Evolutionary conservation across 2,329 filamentous ascomycete genomes (phyloP).

Genomic region (Pseudogymnoascus sp.): DNA sequence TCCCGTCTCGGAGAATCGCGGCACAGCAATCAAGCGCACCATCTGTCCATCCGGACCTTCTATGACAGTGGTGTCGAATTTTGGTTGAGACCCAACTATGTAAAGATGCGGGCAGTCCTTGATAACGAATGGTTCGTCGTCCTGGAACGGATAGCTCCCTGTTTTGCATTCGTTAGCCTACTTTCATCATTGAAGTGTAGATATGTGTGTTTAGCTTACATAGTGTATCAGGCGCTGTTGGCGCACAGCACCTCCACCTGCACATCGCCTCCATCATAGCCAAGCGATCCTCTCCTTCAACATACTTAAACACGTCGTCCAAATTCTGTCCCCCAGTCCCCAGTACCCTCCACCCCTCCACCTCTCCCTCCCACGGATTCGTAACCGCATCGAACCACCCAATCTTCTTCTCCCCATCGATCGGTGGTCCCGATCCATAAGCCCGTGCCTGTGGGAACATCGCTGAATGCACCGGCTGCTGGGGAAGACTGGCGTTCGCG

Average conservation of each 20-base stretch:
- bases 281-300: constrained; percentile 66
- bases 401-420: constrained; percentile 30
- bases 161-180: background rate
- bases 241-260: constrained; percentile 82
- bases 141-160: constrained; percentile 96
- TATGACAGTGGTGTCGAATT: constrained; percentile 64
- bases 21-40: constrained; percentile 74
- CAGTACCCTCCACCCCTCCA: constrained; percentile 83
- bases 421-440: constrained; percentile 45
- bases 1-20: constrained; percentile 68
- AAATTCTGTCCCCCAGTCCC: constrained; percentile 88
- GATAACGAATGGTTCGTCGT: constrained; percentile 84
- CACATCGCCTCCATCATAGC: constrained; percentile 93
- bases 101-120: constrained; percentile 81
- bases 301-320: constrained; percentile 87
- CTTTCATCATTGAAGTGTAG: background rate
- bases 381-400: constrained; percentile 85
- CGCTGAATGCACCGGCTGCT: constrained; percentile 86
- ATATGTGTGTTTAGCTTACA: constrained; percentile 49
- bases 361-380: constrained; percentile 85
- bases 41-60: constrained; percentile 57
- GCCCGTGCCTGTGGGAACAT: constrained; percentile 73
- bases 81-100: constrained; percentile 77
- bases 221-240: constrained; percentile 90
- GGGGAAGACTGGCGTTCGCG: constrained; percentile 80